Percentiles rank a stretch among this genome's conserved stretches.
These are phyloP conservation scores for Harringtonia lauricola DNA, from an alignment of 2,329 filamentous ascomycete species.

Conservation along the genomic window DNA sequence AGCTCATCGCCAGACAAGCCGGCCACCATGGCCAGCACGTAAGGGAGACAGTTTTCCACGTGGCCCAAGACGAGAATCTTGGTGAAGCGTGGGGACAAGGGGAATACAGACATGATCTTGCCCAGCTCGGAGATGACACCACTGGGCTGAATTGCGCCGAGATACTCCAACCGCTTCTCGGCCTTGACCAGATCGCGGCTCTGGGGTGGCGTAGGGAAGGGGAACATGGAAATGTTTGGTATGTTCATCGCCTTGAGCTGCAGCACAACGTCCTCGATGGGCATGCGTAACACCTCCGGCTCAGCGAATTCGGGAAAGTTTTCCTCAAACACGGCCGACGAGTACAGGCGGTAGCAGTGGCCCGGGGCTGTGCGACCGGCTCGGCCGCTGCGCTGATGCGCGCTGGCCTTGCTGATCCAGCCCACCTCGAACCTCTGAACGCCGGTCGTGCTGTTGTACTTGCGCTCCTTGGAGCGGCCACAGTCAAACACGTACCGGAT, in stretches of 20 bases:
- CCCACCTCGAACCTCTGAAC: constrained; percentile 92
- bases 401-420: constrained; percentile 97
- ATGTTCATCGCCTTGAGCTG: constrained; percentile 94
- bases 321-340: constrained; percentile 83
- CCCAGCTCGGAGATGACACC: constrained; percentile 73
- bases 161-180: constrained; percentile 75
- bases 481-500: constrained; percentile 95
- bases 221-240: constrained; percentile 83
- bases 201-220: constrained; percentile 86
- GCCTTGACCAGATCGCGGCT: constrained; percentile 66
- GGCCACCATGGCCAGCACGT: constrained; percentile 80
- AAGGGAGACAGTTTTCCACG: constrained; percentile 68
- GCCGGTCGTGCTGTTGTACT: constrained; percentile 76
- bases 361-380: constrained; percentile 91
- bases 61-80: constrained; percentile 87
- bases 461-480: constrained; percentile 83
- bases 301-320: constrained; percentile 80
- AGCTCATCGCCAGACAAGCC: constrained; percentile 81
- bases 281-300: constrained; percentile 82
- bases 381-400: constrained; percentile 82
- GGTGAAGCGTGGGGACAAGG: constrained; percentile 79
- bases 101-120: constrained; percentile 75
- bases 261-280: constrained; percentile 83
- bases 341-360: constrained; percentile 92
- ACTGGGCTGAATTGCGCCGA: constrained; percentile 63